Conservation (phyloP, 306 rosid genomes). For the Ormosia emarginata region DNA sequence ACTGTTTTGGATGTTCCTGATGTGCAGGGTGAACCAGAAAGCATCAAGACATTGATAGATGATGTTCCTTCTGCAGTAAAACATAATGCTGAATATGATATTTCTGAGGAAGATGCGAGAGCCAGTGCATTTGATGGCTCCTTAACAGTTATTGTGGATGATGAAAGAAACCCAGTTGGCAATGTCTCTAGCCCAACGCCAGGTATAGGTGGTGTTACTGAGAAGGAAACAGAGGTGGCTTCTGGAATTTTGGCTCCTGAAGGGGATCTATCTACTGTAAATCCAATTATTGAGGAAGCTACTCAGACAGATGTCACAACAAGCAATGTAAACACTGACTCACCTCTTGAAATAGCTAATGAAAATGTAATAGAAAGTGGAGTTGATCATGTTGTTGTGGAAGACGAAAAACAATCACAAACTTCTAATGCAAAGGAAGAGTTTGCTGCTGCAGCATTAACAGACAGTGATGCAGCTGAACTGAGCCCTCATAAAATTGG, state of each 20-base stretch:
- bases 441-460: conserved; percentile 29
- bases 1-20: conserved; percentile 32
- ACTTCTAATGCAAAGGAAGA: conserved; percentile 33
- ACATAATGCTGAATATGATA: conserved; percentile 31
- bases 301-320: conserved; percentile 33
- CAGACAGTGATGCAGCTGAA: conserved; percentile 37
- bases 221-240: conserved; percentile 41
- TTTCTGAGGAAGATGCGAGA: conserved; percentile 35
- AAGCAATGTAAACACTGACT: conserved; percentile 30
- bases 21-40: conserved; percentile 35
- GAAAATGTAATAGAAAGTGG: conserved; percentile 37
- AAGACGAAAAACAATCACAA: conserved; percentile 42
- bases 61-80: conserved; percentile 33
- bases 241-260: conserved; percentile 41
- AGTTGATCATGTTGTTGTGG: conserved; percentile 31
- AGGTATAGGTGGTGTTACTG: conserved; percentile 21
- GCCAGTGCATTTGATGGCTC: conserved; percentile 32
- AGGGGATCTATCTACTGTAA: conserved; percentile 26
- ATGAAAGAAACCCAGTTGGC: conserved; percentile 24
- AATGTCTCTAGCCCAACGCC: conserved; percentile 26
- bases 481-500: conserved; percentile 40
- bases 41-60: conserved; percentile 20
- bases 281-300: conserved; percentile 32
- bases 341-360: conserved; percentile 35
- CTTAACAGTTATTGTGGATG: conserved; percentile 28